A percentile compares a stretch with the other conserved stretches of the same genome.
These are phyloP conservation scores for Russula olivacea DNA, from an alignment of 768 basidiomycete species.

Conservation along the genomic window DNA sequence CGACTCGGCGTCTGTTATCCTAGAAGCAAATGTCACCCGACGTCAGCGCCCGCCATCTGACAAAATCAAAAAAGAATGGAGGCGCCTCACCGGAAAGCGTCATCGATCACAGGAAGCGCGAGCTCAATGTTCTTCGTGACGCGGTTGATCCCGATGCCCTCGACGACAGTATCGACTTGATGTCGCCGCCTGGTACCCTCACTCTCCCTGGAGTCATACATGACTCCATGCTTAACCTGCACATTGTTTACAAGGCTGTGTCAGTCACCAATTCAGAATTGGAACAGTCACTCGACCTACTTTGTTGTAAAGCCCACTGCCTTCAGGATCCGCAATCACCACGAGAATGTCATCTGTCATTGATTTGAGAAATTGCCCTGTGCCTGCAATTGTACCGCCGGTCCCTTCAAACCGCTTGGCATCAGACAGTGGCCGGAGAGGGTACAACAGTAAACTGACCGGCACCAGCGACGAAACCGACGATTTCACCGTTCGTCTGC, in stretches of 20 bases:
- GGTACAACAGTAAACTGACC: constrained; percentile 39
- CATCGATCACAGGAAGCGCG: constrained; percentile 78
- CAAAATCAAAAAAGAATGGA: not conserved
- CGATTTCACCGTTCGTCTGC: constrained; percentile 76
- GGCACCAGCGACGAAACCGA: constrained; percentile 88
- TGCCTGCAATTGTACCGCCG: constrained; percentile 90
- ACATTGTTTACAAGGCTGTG: not conserved
- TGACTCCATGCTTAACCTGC: constrained; percentile 84
- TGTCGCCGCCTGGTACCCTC: constrained; percentile 92
- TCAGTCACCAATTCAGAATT: not conserved
- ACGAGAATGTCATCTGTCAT: constrained; percentile 61
- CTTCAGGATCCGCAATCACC: constrained; percentile 85
- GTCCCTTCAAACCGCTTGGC: constrained; percentile 52
- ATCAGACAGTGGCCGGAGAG: not conserved
- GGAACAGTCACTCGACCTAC: constrained; percentile 33
- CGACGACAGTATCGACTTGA: constrained; percentile 95
- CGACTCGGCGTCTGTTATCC: constrained; percentile 89
- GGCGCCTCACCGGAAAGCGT: constrained; percentile 67
- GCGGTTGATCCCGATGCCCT: constrained; percentile 91
- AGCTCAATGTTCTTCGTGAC: constrained; percentile 86
- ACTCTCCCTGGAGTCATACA: constrained; percentile 89
- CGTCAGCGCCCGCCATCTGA: constrained; percentile 16
- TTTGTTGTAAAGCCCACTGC: constrained; percentile 94
- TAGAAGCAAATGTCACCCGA: constrained; percentile 30
- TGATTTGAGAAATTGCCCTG: constrained; percentile 72